Base-by-base conservation (phyloP, 192 early-diverging fungal species). In the Coemansia sp. region DNA sequence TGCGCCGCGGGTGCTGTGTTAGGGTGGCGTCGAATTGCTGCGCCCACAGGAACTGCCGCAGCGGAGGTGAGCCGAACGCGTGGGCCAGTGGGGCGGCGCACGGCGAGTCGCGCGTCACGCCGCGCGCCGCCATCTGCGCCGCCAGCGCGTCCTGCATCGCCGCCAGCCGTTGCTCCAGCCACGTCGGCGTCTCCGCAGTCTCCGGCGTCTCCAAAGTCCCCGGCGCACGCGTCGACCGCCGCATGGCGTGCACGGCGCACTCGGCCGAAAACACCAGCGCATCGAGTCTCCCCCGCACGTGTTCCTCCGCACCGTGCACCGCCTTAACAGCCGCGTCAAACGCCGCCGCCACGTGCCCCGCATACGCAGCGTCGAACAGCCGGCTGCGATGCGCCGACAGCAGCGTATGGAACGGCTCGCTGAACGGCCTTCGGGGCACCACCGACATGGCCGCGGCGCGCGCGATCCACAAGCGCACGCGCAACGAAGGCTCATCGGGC, bases 361-460 rank as follows among this genome's bases (percentile, higher is more conserved):
- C 38, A 22, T 48, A 55, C 12, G 25, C 49, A 9, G 59, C 17
- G 15, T 22, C 23, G 27, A 41, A 71, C 12, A 22, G 17, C 17
- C 55, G 41, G 34, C 69, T 78, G 50, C 38, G 46, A 21, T 54
- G 45, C 2, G 53, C 23, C 8, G 75, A 78, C 18, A 65, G 69
- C 15, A 43, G 23, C 11, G 75, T 62, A 41, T 78, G 75, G 22
- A 68, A 51, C 40, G 60, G 51, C n/a, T 71, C 49, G 3, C 69
- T 68, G 34, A 71, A 68, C 15, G 75, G 65, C 27, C 48, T 39
- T 9, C 75, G 75, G 9, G 69, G 75, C 4, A 59, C 45, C 27
- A 66, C 41, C n/a, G 65, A 52, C 19, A 67, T 43, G 41, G 61
- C 50, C 14, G 55, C 53, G 13, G 69, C 66, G 15, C 54, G 42